Conservation (phyloP, 768 basidiomycete genomes). For the Tylopilus rubrobrunneus region DNA sequence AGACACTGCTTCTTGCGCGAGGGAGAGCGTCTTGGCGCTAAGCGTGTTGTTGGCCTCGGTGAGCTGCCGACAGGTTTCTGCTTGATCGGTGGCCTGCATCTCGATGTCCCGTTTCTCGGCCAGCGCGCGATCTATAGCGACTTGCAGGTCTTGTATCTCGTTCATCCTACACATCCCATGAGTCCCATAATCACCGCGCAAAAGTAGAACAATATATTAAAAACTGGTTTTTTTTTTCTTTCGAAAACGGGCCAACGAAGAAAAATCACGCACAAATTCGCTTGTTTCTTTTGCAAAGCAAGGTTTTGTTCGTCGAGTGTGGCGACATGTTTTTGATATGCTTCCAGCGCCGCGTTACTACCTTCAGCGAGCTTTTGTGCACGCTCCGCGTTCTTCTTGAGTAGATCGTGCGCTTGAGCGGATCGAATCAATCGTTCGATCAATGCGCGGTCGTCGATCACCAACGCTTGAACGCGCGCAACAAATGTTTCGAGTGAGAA, state of each 20-base stretch:
- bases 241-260: constrained; percentile 2
- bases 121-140: constrained; percentile 53
- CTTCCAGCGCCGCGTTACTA: constrained; percentile 73
- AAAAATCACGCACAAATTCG: constrained; percentile 48
- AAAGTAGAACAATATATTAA: background rate
- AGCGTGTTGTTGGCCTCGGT: constrained; percentile 76
- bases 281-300: constrained; percentile 46
- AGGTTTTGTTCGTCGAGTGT: constrained; percentile 74
- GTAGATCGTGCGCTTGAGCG: constrained; percentile 83
- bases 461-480: constrained; percentile 70
- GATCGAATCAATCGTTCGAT: constrained; percentile 82
- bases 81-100: constrained; percentile 62
- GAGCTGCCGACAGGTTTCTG: constrained; percentile 68
- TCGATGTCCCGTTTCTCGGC: constrained; percentile 71
- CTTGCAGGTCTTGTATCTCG: constrained; percentile 59
- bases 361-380: constrained; percentile 90
- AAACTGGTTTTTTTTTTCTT: background rate
- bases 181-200: background rate
- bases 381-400: constrained; percentile 89
- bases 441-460: constrained; percentile 78
- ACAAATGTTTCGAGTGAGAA: constrained; percentile 79
- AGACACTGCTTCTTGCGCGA: constrained; percentile 35
- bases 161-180: constrained; percentile 47
- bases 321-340: constrained; percentile 85
- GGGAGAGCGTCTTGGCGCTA: constrained; percentile 62